phyloP scores from a whole-genome alignment of 106 monocot species.

The Dioscorea alata region DNA sequence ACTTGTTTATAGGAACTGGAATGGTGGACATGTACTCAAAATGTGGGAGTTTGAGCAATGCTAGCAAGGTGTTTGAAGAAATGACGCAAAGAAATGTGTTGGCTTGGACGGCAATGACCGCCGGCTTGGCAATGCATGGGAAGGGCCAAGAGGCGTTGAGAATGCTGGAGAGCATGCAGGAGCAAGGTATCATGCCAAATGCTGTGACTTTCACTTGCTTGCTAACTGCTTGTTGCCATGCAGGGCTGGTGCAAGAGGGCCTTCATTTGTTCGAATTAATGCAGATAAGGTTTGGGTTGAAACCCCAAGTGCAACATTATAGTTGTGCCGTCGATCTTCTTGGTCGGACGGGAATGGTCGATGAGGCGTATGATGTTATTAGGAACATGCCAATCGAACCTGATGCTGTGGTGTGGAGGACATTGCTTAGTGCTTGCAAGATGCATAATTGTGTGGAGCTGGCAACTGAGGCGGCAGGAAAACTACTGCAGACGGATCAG shows the following conservation, averaged over 20 bases:
- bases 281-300: conserved; percentile 23
- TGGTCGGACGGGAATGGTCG: conserved; percentile 35
- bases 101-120: conserved; percentile 36
- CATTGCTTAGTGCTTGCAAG: conserved; percentile 33
- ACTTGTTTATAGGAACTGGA: conserved; percentile 20
- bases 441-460: conserved; percentile 20
- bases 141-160: conserved; percentile 22
- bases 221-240: conserved; percentile 40
- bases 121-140: conserved; percentile 27
- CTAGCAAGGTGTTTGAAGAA: conserved; percentile 14
- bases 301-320: conserved; percentile 26
- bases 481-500: conserved; percentile 8
- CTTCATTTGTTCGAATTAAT: conserved; percentile 29
- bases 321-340: conserved; percentile 44
- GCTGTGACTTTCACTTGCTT: conserved; percentile 33
- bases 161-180: conserved; percentile 22
- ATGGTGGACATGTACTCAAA: conserved; percentile 45
- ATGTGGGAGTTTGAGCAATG: conserved; percentile 29
- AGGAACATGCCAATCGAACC: conserved; percentile 30
- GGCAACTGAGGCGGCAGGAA: conserved; percentile 22
- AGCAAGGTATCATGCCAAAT: conserved; percentile 18
- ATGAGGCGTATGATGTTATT: conserved; percentile 24
- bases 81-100: conserved; percentile 24
- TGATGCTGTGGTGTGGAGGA: conserved; percentile 37
- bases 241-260: conserved; percentile 28